Percentiles rank a stretch among this genome's conserved stretches.
These are phyloP conservation scores for Blastocystis sp. DNA, from an alignment of 352 stramenopile species.

Conservation along the genomic window DNA sequence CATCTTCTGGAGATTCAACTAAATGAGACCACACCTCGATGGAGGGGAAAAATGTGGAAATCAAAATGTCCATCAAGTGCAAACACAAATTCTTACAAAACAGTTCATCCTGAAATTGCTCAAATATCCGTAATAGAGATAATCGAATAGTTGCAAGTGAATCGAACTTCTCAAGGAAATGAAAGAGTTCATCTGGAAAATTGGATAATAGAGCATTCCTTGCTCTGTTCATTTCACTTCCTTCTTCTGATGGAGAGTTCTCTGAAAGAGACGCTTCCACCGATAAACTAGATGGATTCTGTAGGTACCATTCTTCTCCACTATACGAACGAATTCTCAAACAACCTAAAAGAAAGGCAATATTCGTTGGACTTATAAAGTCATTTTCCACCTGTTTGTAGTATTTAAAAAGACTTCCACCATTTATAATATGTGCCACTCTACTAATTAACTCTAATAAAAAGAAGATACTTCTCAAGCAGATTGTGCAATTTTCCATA, in stretches of 20 bases:
- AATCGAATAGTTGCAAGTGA: neutral
- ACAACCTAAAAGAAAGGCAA: conserved; percentile 3
- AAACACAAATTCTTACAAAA: conserved; percentile 53
- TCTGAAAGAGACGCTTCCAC: neutral
- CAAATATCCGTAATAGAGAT: conserved; percentile 26
- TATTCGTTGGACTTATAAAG: neutral
- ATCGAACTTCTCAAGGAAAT: conserved; percentile 23
- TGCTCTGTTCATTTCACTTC: neutral
- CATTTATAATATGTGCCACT: neutral
- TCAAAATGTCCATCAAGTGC: neutral
- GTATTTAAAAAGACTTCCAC: conserved; percentile 1
- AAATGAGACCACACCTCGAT: conserved; percentile 65
- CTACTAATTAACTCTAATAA: neutral
- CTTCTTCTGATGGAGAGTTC: neutral
- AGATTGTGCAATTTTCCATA: neutral
- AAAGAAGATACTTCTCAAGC: neutral
- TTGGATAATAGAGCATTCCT: neutral
- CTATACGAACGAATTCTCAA: neutral
- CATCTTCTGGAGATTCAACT: neutral
- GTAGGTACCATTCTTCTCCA: conserved; percentile 28
- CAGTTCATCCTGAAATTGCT: conserved; percentile 38
- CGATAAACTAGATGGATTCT: neutral
- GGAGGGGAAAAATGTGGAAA: conserved; percentile 11
- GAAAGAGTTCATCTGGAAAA: neutral
- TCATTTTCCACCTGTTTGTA: neutral